Evolutionary conservation across 225 moss, liverwort and hornwort species (phyloP).

Genomic region (Pleurozium schreberi): DNA sequence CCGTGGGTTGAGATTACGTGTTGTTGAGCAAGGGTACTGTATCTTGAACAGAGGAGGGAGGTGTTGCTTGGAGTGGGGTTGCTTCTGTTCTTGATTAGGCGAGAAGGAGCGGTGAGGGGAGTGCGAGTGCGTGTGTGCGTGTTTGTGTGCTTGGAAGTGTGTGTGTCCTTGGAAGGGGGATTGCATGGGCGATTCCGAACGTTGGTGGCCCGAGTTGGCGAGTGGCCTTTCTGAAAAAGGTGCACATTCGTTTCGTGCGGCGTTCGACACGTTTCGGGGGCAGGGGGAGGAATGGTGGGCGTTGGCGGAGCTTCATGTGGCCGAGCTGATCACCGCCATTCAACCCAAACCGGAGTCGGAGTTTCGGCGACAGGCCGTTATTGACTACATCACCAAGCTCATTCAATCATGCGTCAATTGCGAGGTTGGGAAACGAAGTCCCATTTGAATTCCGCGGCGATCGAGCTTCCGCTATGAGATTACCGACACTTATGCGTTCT

Average conservation of each 20-base stretch:
- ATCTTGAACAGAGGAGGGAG: not conserved
- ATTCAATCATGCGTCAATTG: slow-evolving; percentile 42
- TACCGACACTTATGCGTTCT: not conserved
- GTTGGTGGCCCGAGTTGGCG: slow-evolving; percentile 33
- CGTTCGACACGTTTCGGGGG: slow-evolving; percentile 19
- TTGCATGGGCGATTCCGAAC: slow-evolving; percentile 81
- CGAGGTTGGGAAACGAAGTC: not conserved
- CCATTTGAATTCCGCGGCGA: not conserved
- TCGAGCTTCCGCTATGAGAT: not conserved
- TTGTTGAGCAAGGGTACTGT: not conserved
- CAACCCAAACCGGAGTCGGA: slow-evolving; percentile 45
- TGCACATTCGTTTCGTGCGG: slow-evolving; percentile 18
- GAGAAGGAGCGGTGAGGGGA: not conserved
- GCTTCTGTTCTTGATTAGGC: not conserved
- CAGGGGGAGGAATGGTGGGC: slow-evolving; percentile 60
- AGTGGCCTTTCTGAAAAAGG: slow-evolving; percentile 37
- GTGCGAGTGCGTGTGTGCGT: not conserved
- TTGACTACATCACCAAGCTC: slow-evolving; percentile 35
- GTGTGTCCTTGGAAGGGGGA: slow-evolving; percentile 5
- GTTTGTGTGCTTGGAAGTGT: not conserved
- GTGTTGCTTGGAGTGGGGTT: not conserved
- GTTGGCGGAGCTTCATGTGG: slow-evolving; percentile 41
- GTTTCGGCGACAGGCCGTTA: slow-evolving; percentile 38
- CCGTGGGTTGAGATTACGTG: not conserved
- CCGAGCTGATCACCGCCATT: slow-evolving; percentile 48